Base-by-base conservation (phyloP, 2,329 filamentous ascomycete genomes). In the Mollisia scopiformis region DNA sequence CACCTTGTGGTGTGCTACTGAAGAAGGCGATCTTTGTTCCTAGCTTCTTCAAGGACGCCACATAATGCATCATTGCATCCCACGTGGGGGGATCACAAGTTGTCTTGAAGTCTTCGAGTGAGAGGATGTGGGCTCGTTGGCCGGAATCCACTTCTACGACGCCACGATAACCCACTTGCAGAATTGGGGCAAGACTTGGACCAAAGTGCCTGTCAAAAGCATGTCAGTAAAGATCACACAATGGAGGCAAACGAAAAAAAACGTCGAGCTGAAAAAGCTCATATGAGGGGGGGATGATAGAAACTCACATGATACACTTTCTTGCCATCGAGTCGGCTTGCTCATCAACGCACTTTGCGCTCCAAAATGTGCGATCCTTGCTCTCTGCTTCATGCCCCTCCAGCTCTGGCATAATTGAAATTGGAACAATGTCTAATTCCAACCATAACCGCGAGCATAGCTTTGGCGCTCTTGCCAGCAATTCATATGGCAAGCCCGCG, bases 281-380 rank as follows among this genome's bases (percentile, higher is more conserved):
- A 21, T 6, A 6, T 16, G 19, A n/a, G 23, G 27, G n/a, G n/a
- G n/a, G n/a, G n/a, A n/a, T n/a, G n/a, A n/a, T n/a, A n/a, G n/a
- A n/a, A n/a, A 76, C 83, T 75, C 75, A 90, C 88, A 88, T 84
- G 63, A 93, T 82, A 73, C 89, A 92, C 78, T 93, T 93, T 63
- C 91, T 82, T 1, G 88, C 88, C 84, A 93, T 90, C 0, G 88
- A 90, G 72, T 94, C 91, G 1, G 91, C 90, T 73, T 93, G 88
- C 72, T 95, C 91, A 68, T 93, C 91, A 4, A 93, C 82, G n/a
- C 81, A 77, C 71, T 86, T 85, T 33, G 77, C 74, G 49, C 82
- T 78, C 80, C 83, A 84, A 63, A 82, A 79, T 76, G 67, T 72
- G 49, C 62, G 62, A 21, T 70, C 75, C 51, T n/a, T n/a, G n/a